Base-by-base conservation (phyloP, 2,329 filamentous ascomycete species). In the Bipolaris sorokiniana region DNA sequence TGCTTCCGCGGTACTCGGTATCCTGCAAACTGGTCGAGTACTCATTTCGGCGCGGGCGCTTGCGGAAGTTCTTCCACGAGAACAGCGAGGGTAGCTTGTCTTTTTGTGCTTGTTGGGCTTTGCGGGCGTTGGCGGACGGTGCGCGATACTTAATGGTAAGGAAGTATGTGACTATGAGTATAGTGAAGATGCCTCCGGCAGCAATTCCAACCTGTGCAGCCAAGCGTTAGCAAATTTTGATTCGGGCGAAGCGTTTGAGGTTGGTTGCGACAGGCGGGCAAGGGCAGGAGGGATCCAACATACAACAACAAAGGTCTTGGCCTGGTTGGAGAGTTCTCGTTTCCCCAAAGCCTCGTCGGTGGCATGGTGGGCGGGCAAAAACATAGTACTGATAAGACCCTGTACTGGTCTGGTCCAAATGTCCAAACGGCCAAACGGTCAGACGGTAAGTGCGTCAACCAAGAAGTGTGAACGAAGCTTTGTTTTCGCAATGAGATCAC, bases 11-110 rank as follows among this genome's bases (percentile, higher is more conserved):
- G 31, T 70, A 65, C 54, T 70, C 70, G 42, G 73, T 70, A 42
- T 71, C 72, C 51, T 76, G 74, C 18, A 76, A 61, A 36, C 62
- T 69, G 3, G 65, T 73, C 1, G 73, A 76, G 58, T 76, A 76
- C 6, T 61, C 67, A 64, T 68, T 64, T 46, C 72, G 64, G 37
- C 65, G 62, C 26, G 68, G 65, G 13, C 70, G 62, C 49, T 63
- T 65, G 49, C 68, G 63, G 38, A 69, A 68, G 20, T 63, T 65
- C 34, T 62, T 67, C 65, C 66, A 74, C 18, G 67, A 71, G 56
- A 73, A 75, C 15, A 74, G 53, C 20, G 69, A 71, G 11, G 73
- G 70, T 16, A 74, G 65, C 40, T 71, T 74, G 51, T 69, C 63
- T 41, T 58, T 54, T 15, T 60, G 52, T 11, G 63, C 50, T 37